Percentiles rank a stretch among this genome's conserved stretches.
phyloP scores from a whole-genome alignment of 2,329 filamentous ascomycete genomes.

The Epichloe sibirici region DNA sequence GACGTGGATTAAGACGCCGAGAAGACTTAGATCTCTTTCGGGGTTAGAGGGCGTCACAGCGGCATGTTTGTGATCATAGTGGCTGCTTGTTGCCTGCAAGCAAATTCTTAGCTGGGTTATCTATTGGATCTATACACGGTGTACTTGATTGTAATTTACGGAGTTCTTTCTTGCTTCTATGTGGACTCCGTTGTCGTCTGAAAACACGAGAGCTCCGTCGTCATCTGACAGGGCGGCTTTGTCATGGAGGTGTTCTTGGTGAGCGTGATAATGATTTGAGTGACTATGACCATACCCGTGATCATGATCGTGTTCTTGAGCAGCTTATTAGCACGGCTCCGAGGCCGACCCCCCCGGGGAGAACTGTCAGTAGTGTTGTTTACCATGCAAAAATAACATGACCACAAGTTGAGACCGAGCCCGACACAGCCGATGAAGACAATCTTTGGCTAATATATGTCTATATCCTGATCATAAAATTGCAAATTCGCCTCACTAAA shows the following conservation, averaged over 20 bases:
- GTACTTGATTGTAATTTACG: background rate
- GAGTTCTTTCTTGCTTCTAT: background rate
- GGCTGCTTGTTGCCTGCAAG: conserved; percentile 12
- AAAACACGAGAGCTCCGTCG: background rate
- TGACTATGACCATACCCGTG: conserved; percentile 14
- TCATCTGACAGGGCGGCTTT: background rate
- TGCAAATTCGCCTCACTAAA: conserved; percentile 1
- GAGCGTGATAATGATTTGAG: conserved; percentile 12
- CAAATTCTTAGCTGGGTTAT: background rate
- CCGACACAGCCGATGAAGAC: conserved; percentile 59
- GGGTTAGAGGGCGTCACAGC: conserved; percentile 18
- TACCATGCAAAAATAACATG: conserved; percentile 52
- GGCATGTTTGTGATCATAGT: conserved; percentile 39
- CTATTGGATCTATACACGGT: background rate
- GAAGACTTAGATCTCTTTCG: conserved; percentile 53
- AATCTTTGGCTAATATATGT: conserved; percentile 49
- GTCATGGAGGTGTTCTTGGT: background rate
- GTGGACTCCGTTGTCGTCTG: background rate
- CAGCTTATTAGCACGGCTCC: background rate
- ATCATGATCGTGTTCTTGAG: conserved; percentile 23
- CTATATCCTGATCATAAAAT: conserved; percentile 23
- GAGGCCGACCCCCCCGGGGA: too few relatives aligned
- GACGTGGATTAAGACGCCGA: conserved; percentile 59
- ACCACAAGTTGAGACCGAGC: conserved; percentile 55
- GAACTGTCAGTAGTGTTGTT: conserved; percentile 3